Percentiles rank a stretch among this genome's conserved stretches.
These are phyloP conservation scores for Trematosphaeria pertusa DNA, from an alignment of 2,329 filamentous ascomycete species.

Conservation along the genomic window DNA sequence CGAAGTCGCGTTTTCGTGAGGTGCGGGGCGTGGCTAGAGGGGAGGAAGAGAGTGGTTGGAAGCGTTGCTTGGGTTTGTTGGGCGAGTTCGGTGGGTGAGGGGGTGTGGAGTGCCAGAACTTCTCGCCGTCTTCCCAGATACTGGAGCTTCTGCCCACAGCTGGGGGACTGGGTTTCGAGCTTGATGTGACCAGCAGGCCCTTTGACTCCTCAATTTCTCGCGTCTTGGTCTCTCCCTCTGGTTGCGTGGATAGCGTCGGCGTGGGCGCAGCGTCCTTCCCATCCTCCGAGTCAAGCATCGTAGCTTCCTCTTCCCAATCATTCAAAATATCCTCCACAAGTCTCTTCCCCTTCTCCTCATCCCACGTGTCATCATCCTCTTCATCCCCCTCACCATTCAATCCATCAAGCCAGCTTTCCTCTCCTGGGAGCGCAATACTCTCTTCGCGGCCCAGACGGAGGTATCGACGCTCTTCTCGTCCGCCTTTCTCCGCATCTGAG, in stretches of 20 bases:
- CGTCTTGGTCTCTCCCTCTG: background rate
- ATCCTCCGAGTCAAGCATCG: conserved; percentile 21
- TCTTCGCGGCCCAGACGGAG: conserved; percentile 50
- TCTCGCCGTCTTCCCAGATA: conserved; percentile 44
- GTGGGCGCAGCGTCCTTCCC: background rate
- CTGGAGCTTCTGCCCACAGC: conserved; percentile 20
- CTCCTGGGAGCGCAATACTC: conserved; percentile 33
- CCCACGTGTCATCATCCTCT: conserved; percentile 18
- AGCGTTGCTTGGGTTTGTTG: conserved; percentile 21
- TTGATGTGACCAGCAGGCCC: background rate
- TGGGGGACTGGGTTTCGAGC: background rate
- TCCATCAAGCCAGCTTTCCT: conserved; percentile 40
- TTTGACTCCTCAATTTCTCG: background rate
- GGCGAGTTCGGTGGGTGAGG: conserved; percentile 19
- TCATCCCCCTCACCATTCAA: background rate
- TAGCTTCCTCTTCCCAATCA: conserved; percentile 32
- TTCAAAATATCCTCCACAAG: conserved; percentile 30
- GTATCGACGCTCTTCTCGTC: conserved; percentile 45
- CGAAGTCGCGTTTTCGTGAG: conserved; percentile 26
- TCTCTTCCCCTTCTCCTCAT: conserved; percentile 26
- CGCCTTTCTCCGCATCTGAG: conserved; percentile 43
- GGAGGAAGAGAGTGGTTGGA: conserved; percentile 20
- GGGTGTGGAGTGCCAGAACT: conserved; percentile 34
- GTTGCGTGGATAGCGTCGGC: background rate
- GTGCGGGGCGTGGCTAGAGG: conserved; percentile 11